These are phyloP conservation scores for Colletotrichum higginsianum DNA, from an alignment of 2,329 filamentous ascomycete species.

Conservation along the genomic window DNA sequence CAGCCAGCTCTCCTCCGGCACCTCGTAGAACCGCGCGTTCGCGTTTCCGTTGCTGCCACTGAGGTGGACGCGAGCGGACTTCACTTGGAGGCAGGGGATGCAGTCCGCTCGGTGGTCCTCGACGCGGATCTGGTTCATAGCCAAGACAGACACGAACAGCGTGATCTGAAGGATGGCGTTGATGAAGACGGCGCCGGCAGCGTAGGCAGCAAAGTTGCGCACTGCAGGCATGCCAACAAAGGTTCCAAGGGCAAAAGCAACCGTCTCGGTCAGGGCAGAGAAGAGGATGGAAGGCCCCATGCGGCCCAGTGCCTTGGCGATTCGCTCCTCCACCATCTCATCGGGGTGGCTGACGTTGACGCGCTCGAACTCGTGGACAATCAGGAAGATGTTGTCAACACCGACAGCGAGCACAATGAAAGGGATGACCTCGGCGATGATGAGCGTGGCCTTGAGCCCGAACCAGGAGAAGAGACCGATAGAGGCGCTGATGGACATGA, in stretches of 20 bases:
- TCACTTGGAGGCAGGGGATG: conserved; percentile 89
- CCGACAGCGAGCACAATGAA: conserved; percentile 97
- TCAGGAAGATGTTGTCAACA: conserved; percentile 98
- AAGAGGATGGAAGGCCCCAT: conserved; percentile 98
- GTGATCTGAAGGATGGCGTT: conserved; percentile 98
- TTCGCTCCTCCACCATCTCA: conserved; percentile 86
- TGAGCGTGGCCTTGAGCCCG: conserved; percentile 94
- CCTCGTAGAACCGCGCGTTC: conserved; percentile 76
- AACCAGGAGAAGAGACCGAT: conserved; percentile 94
- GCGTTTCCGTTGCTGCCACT: conserved; percentile 72
- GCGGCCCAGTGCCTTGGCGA: conserved; percentile 89
- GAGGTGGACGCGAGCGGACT: conserved; percentile 78
- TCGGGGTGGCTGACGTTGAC: conserved; percentile 94
- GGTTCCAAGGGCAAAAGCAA: conserved; percentile 91
- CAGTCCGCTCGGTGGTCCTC: conserved; percentile 93
- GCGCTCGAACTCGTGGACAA: conserved; percentile 97
- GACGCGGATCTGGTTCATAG: conserved; percentile 91
- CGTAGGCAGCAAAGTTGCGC: conserved; percentile 96
- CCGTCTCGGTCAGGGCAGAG: conserved; percentile 94
- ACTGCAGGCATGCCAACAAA: conserved; percentile 99
- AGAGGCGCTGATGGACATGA: conserved; percentile 97
- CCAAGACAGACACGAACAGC: conserved; percentile 93
- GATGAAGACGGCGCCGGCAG: conserved; percentile 95
- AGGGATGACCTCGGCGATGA: conserved; percentile 98
- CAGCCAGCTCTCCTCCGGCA: conserved; percentile 85